Evolutionary conservation across 495 filamentous ascomycete genomes (phyloP), one percentile per base, ranked within the genome.

Genomic region (Gamarada debralockiae): DNA sequence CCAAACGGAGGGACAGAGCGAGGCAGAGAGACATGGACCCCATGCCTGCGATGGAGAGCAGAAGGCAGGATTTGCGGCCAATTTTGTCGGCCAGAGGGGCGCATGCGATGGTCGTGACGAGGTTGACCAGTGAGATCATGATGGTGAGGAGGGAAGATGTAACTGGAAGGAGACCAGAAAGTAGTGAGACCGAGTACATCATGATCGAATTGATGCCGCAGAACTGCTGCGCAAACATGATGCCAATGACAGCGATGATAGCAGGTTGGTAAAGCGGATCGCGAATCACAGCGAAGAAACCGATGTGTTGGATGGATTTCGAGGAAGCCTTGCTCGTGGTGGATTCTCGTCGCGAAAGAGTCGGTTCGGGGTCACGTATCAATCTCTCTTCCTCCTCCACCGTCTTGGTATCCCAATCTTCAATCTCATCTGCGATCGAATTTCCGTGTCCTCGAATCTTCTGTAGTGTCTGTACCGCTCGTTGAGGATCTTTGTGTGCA

Each of bases 161-260:
- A 21, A 85, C 82, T 7, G 87, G 86, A 0, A 97, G 70, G 9
- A 97, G 79, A 39, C 75, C 80, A 31, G 83, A 78, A 31, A 98
- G 76, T 2, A 97, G 80, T 3, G 87, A 88, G 2, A 98, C 93
- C 7, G 90, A 93, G 69, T 98, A 97, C 90, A 98, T 96, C 66
- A 98, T 84, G 59, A 97, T 90, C 50, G 87, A 91, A 75, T 98
- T 98, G 71, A 98, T 90, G 23, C 92, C 92, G 25, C 82, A 86
- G 20, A 98, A 75, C 63, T 98, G 93, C 62, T 98, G 93, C 8
- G 88, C 84, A 31, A 92, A 71, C 95, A 97, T 97, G 56, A 96
- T 84, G 3, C 84, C 89, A 17, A 92, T 79, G 13, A 97, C 90
- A 2, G 91, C 88, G 50, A 95, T 70, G 36, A 96, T 83, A 18